Percentiles rank a stretch among this genome's conserved stretches.
Conservation (phyloP, 2,329 filamentous ascomycete species). For the Ceratocystis ficicola region DNA sequence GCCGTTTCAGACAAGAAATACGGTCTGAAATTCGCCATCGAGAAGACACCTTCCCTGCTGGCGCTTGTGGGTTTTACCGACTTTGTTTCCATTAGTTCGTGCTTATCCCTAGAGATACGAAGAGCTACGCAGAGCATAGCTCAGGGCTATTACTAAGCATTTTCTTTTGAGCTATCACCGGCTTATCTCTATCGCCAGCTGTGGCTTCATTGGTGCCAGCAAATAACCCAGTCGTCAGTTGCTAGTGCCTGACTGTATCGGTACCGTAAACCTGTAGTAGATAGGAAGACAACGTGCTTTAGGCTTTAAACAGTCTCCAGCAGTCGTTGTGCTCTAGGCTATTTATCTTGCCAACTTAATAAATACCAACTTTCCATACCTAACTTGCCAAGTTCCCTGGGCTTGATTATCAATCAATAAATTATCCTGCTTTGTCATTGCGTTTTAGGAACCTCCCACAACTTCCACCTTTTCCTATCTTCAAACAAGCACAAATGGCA, state of each 20-base stretch:
- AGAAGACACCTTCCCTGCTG: neutral
- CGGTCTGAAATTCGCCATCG: neutral
- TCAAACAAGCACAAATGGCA: neutral
- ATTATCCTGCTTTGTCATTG: constrained; percentile 10
- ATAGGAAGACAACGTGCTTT: too few species aligned
- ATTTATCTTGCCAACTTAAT: too few species aligned
- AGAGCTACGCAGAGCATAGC: too few species aligned
- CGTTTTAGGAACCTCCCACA: neutral
- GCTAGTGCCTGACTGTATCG: too few species aligned
- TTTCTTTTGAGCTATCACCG: neutral
- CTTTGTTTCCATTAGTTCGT: neutral
- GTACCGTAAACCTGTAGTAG: too few species aligned
- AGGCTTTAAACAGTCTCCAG: too few species aligned
- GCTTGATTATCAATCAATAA: constrained; percentile 21
- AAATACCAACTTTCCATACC: too few species aligned
- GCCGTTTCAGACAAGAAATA: neutral
- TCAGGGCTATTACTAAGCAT: neutral
- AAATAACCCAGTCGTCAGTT: neutral
- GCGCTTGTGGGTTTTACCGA: neutral
- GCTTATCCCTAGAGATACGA: too few species aligned
- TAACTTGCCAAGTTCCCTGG: neutral
- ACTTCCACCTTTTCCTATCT: neutral
- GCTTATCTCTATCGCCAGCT: neutral
- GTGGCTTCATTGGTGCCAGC: constrained; percentile 8
- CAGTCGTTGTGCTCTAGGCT: neutral